phyloP scores from a whole-genome alignment of 1,284 basidiomycete genomes.

The Irpex sp. region DNA sequence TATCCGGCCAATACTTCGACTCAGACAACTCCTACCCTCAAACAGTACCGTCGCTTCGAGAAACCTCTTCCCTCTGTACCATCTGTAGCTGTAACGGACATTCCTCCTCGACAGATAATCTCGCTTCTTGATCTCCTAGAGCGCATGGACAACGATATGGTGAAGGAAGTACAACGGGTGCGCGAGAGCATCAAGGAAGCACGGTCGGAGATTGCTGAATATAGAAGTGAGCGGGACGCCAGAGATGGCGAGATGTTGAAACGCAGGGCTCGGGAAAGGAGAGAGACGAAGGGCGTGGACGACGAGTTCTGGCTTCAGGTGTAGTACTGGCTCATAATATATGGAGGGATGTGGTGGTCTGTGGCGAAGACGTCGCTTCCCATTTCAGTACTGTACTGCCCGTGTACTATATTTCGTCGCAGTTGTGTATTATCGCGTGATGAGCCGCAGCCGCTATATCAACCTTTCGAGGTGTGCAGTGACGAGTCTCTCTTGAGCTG shows the following conservation, averaged over 20 bases:
- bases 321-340: conserved; percentile 3
- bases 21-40: not conserved
- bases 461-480: not conserved
- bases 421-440: not conserved
- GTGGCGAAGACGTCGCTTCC: not conserved
- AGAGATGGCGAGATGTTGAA: conserved; percentile 15
- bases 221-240: conserved; percentile 22
- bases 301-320: conserved; percentile 29
- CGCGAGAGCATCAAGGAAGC: conserved; percentile 33
- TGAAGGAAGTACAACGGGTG: conserved; percentile 33
- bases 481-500: too few relatives aligned
- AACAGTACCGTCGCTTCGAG: not conserved
- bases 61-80: conserved; percentile 12
- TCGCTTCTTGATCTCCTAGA: conserved; percentile 33
- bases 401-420: not conserved
- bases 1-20: not conserved
- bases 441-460: not conserved
- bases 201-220: conserved; percentile 25
- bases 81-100: conserved; percentile 5
- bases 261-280: conserved; percentile 20
- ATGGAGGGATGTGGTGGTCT: not conserved
- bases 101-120: conserved; percentile 27
- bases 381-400: not conserved
- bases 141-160: conserved; percentile 32
- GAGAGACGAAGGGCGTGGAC: conserved; percentile 23